phyloP scores from a whole-genome alignment of 176 grass and related monocot species.

The Otatea glauca region DNA sequence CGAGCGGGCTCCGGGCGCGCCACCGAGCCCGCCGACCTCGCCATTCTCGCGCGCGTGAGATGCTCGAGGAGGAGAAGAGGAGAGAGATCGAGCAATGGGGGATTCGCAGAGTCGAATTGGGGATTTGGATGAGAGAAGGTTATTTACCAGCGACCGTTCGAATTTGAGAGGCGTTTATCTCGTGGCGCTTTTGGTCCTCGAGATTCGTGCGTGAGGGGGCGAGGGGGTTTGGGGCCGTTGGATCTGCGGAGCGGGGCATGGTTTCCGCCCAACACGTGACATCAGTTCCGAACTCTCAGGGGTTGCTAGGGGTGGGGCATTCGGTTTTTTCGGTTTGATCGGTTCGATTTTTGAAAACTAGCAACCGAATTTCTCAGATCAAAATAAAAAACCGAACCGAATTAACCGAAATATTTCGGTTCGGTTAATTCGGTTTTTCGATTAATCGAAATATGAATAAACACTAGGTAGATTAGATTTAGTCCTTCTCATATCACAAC shows the following conservation, averaged over 20 bases:
- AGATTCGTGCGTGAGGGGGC: conserved; percentile 12
- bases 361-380: too few species aligned
- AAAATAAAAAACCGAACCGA: too few species aligned
- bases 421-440: too few species aligned
- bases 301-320: too few species aligned
- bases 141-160: conserved; percentile 47
- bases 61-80: conserved; percentile 10
- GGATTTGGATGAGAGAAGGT: conserved; percentile 28
- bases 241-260: background rate
- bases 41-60: background rate
- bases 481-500: too few species aligned
- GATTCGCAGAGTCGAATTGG: conserved; percentile 11
- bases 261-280: conserved; percentile 25
- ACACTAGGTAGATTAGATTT: too few species aligned
- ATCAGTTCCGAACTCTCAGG: conserved; percentile 17
- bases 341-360: too few species aligned
- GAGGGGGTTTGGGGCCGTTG: background rate
- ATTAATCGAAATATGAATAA: too few species aligned
- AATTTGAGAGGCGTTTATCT: conserved; percentile 32
- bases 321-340: too few species aligned
- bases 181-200: conserved; percentile 16
- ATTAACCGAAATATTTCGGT: too few species aligned
- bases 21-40: background rate
- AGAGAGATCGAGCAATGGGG: conserved; percentile 33
- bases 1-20: conserved; percentile 22